Conservation (phyloP, 352 stramenopile genomes). For the Pythium angustatum region DNA sequence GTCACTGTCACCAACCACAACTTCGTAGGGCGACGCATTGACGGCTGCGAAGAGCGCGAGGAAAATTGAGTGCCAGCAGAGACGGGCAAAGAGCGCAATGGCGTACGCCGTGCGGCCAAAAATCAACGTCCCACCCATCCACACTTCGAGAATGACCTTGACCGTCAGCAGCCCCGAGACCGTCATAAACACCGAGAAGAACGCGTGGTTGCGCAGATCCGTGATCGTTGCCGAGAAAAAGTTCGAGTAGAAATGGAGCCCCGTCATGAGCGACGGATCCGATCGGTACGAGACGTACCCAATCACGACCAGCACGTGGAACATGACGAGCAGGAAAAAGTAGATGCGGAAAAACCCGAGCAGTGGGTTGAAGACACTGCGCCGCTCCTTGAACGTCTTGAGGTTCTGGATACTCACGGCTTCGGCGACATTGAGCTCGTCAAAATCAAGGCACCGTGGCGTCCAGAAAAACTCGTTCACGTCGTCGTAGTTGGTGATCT, state of each 20-base stretch:
- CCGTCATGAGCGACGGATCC: constrained; percentile 50
- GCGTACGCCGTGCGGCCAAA: constrained; percentile 65
- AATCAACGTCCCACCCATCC: constrained; percentile 76
- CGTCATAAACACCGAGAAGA: constrained; percentile 75
- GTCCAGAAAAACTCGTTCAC: constrained; percentile 91
- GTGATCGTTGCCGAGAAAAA: constrained; percentile 66
- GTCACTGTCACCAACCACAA: constrained; percentile 52
- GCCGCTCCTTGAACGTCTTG: constrained; percentile 88
- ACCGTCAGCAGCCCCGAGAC: constrained; percentile 57
- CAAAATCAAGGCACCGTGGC: constrained; percentile 72
- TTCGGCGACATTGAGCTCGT: constrained; percentile 78
- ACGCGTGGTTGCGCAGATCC: constrained; percentile 74
- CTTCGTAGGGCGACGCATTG: constrained; percentile 69
- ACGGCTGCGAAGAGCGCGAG: constrained; percentile 73
- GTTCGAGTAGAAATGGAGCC: constrained; percentile 71
- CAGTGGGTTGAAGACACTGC: constrained; percentile 79
- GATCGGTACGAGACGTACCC: constrained; percentile 80
- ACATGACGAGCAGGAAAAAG: constrained; percentile 83
- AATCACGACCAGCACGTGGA: constrained; percentile 77
- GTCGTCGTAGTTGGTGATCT: constrained; percentile 90
- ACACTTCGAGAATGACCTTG: constrained; percentile 83
- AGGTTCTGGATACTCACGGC: constrained; percentile 67
- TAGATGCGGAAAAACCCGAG: constrained; percentile 88
- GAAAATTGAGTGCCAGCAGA: constrained; percentile 84
- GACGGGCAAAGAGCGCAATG: constrained; percentile 56